These are phyloP conservation scores for Leishmania turanica DNA, from an alignment of 208 protist genomes.

Conservation along the genomic window DNA sequence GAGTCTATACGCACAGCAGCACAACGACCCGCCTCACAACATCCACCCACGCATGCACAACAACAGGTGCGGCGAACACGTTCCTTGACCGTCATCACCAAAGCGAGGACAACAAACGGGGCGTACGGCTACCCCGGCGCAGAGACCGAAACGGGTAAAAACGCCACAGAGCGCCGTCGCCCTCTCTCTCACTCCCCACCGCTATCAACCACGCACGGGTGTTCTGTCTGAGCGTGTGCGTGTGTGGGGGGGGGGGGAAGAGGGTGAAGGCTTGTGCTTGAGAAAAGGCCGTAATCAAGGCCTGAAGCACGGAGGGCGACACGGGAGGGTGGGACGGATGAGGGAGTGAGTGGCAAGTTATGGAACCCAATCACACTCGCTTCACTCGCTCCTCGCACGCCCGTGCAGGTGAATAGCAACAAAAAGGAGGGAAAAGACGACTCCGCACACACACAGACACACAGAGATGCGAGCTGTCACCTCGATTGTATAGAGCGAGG, in stretches of 20 bases:
- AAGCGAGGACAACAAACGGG: not conserved
- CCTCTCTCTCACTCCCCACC: not conserved
- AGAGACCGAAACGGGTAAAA: not conserved
- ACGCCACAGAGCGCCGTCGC: not conserved
- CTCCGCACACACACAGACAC: not conserved
- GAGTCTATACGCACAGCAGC: not conserved
- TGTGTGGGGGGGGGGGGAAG: not conserved
- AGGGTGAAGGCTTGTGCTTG: not conserved
- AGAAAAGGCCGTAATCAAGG: not conserved
- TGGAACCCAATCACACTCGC: not conserved
- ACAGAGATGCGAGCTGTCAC: no score
- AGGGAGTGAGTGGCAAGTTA: not conserved
- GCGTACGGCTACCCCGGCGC: not conserved
- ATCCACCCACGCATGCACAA: slow-evolving; percentile 1
- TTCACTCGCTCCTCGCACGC: not conserved
- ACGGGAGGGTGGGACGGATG: not conserved
- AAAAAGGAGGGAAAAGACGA: not conserved
- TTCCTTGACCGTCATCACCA: not conserved
- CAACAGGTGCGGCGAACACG: not conserved
- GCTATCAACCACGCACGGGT: not conserved
- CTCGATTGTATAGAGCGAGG: slow-evolving; percentile 6
- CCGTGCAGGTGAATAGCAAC: not conserved
- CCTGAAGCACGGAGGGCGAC: not conserved
- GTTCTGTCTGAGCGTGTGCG: not conserved
- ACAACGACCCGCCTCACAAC: not conserved